Evolutionary conservation across 192 early-diverging fungal genomes (phyloP).

Genomic region (Gamsiella multidivaricata): DNA sequence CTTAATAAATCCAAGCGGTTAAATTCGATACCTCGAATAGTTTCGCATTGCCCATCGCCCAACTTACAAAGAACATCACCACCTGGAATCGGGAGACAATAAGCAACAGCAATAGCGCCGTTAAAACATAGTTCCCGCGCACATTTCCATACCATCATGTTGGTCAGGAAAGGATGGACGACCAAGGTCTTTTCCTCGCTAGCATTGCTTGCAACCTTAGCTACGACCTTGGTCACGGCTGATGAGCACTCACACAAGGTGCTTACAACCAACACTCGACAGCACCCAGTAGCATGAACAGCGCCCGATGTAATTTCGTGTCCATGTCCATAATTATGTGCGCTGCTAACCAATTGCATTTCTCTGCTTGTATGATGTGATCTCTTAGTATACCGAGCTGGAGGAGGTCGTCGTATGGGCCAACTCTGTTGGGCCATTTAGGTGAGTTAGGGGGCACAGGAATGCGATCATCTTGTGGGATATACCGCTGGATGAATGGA

Average conservation of each 20-base stretch:
- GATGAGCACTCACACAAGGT: conserved; percentile 66
- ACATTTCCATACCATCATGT: conserved; percentile 5
- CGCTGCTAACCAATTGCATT: too few species aligned
- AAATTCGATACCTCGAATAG: too few species aligned
- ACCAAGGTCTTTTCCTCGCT: conserved; percentile 15
- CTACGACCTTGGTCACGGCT: conserved; percentile 27
- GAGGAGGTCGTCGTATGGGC: conserved; percentile 81
- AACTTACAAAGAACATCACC: too few species aligned
- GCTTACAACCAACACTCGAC: background rate
- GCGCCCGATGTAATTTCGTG: too few species aligned
- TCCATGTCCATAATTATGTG: too few species aligned
- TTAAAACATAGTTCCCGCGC: background rate
- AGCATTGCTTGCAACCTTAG: conserved; percentile 8
- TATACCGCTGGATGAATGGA: too few species aligned
- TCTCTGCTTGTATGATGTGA: too few species aligned
- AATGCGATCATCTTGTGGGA: background rate
- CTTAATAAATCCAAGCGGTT: too few species aligned
- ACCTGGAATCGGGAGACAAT: too few species aligned
- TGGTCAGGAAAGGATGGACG: conserved; percentile 17
- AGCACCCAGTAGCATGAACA: background rate
- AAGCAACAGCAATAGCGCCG: too few species aligned
- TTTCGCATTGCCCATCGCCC: too few species aligned
- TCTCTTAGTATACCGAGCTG: conserved; percentile 61
- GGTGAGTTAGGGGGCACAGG: background rate
- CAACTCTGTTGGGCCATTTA: conserved; percentile 70